A percentile compares a stretch with the other conserved stretches of the same genome.
These are phyloP conservation scores for Dictyostelium intermedium DNA, from an alignment of 78 protist genomes.

Conservation along the genomic window DNA sequence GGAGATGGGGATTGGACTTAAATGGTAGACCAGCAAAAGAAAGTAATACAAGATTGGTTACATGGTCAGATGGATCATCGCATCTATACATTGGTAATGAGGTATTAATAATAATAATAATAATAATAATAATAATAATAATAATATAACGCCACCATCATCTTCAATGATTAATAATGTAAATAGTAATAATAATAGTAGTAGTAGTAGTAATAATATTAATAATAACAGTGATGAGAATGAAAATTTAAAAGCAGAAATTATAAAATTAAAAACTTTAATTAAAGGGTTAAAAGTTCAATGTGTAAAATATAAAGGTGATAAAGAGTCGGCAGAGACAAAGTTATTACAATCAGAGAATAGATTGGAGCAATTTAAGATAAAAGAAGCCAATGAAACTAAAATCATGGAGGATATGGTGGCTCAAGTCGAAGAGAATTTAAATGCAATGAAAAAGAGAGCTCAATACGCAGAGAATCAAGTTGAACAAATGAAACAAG, in stretches of 20 bases:
- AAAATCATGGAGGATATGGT: constrained; percentile 65
- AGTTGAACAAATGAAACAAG: constrained; percentile 54
- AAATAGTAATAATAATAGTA: background rate
- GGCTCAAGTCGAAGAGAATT: constrained; percentile 58
- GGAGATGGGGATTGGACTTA: constrained; percentile 66
- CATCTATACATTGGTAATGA: constrained; percentile 82
- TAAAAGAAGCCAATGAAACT: constrained; percentile 56
- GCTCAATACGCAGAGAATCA: constrained; percentile 53
- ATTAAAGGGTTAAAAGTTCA: constrained; percentile 23
- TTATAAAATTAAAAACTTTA: constrained; percentile 5
- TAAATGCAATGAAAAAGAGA: constrained; percentile 29
- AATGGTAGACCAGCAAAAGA: constrained; percentile 68
- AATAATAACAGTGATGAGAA: background rate
- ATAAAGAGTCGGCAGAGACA: constrained; percentile 18
- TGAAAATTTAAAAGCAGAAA: constrained; percentile 35
- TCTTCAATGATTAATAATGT: background rate
- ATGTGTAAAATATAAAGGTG: background rate
- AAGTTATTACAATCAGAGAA: constrained; percentile 14
- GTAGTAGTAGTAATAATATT: background rate
- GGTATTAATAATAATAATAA: background rate
- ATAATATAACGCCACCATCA: background rate
- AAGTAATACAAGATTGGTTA: constrained; percentile 47
- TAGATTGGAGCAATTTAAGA: constrained; percentile 25
- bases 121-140: background rate
- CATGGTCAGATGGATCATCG: constrained; percentile 70